These are phyloP conservation scores for Aspergillus sojae DNA, from an alignment of 2,329 filamentous ascomycete genomes.

Conservation along the genomic window DNA sequence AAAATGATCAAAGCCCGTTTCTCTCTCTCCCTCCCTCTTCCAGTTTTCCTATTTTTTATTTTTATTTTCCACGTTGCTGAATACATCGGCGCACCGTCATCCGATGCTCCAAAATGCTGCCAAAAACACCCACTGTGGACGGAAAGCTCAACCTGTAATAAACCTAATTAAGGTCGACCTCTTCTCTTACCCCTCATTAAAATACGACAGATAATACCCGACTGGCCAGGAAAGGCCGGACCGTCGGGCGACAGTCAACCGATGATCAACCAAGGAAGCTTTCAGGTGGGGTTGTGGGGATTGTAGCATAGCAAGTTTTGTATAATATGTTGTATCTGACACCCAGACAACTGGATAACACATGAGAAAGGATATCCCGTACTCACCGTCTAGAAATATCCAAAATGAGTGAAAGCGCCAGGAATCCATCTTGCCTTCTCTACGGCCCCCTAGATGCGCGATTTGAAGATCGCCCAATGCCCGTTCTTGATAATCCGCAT, in stretches of 20 bases:
- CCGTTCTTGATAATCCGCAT: constrained; percentile 36
- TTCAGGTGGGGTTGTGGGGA: neutral
- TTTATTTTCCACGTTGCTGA: too few relatives aligned
- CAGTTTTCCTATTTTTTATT: too few relatives aligned
- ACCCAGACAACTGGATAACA: too few relatives aligned
- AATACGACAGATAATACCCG: neutral
- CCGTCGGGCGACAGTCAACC: neutral
- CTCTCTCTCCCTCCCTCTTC: too few relatives aligned
- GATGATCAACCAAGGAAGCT: neutral
- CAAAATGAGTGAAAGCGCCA: neutral
- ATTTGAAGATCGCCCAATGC: constrained; percentile 43
- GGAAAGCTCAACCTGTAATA: too few relatives aligned
- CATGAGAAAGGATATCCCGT: too few relatives aligned
- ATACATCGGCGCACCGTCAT: too few relatives aligned
- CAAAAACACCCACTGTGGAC: too few relatives aligned
- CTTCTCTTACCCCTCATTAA: neutral
- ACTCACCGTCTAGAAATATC: too few relatives aligned
- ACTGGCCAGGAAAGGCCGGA: neutral
- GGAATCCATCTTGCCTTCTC: constrained; percentile 47
- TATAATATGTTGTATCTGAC: neutral
- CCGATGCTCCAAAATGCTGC: too few relatives aligned
- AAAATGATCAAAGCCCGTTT: too few relatives aligned
- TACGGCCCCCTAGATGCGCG: constrained; percentile 42
- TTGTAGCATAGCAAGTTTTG: neutral
- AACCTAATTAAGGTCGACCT: too few relatives aligned